Evolutionary conservation across 805 yeast species (phyloP), one percentile per base, ranked within the genome.

Genomic region (Yueomyces sp.): DNA sequence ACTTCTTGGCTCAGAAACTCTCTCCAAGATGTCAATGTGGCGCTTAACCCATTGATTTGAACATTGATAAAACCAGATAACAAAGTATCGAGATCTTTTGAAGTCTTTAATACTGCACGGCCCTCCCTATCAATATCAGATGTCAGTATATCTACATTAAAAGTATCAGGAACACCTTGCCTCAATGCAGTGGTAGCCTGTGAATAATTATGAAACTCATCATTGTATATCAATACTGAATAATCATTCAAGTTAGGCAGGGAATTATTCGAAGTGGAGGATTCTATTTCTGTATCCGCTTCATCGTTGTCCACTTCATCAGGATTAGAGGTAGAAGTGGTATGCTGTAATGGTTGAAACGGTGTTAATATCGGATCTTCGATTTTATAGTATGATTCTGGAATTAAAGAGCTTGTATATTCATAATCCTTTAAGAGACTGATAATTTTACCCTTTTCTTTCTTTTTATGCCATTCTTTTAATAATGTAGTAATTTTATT

Each of bases 161-260:
- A 49, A 42, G 58, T 59, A 46, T 61, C 65, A 3, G 65, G 65
- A 3, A 54, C 59, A 31, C 65, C 65, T 47, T 61, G 65, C 43
- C 63, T 56, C 28, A 79, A 67, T 3, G 77, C 75, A 9, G 60
- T 57, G 19, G 64, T 66, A 2, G 84, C 84, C 45, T 75, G 73
- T 2, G 69, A 65, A 49, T 70, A 74, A 51, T 76, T 73, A 53
- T 84, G 92, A 49, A 67, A 69, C 52, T 84, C 92, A 54, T 84
- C 94, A 57, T 84, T 84, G 82, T 88, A 84, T n/a, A 81, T 65
- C 27, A 79, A 55, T 32, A 82, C 64, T 38, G 66, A 61, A 64
- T 72, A 78, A 11, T 65, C 60, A 26, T 60, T 52, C 34, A 49
- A 40, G n/a, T 46, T 26, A 5, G 37, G 26, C 5, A 9, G 37